Evolutionary conservation across 352 stramenopile species (phyloP).

Genomic region (Globisporangium ultimum): DNA sequence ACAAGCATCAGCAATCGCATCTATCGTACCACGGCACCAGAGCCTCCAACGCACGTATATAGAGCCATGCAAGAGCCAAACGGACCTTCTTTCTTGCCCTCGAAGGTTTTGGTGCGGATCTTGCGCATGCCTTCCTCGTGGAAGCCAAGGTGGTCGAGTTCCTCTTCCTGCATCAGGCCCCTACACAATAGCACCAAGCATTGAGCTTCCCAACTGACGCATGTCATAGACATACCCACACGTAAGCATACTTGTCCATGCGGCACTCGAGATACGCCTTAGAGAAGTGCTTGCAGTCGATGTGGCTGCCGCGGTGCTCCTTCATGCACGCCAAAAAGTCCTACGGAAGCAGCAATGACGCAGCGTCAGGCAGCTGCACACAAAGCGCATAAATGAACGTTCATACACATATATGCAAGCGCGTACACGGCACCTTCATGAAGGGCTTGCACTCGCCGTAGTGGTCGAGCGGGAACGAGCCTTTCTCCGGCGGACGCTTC

Average conservation of each 20-base stretch:
- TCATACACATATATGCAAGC: constrained; percentile 9
- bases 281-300: constrained; percentile 88
- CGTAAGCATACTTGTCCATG: constrained; percentile 79
- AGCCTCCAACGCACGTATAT: neutral
- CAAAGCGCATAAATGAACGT: neutral
- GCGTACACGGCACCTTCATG: constrained; percentile 64
- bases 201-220: neutral
- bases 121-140: constrained; percentile 79
- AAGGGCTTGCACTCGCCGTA: constrained; percentile 86
- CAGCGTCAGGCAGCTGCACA: neutral
- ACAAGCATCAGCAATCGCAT: neutral
- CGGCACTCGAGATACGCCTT: constrained; percentile 86
- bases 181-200: constrained; percentile 20
- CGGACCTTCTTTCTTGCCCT: constrained; percentile 73
- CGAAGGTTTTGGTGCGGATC: constrained; percentile 38
- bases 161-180: constrained; percentile 80
- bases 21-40: neutral
- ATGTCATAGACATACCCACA: neutral
- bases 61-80: neutral
- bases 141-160: constrained; percentile 83
- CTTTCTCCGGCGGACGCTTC: constrained; percentile 86
- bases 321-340: constrained; percentile 84
- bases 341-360: constrained; percentile 15
- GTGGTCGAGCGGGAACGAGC: constrained; percentile 89
- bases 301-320: constrained; percentile 78